Percentiles rank a stretch among this genome's conserved stretches.
Conservation (phyloP, 192 early-diverging fungal genomes). For the Backusella circina region DNA sequence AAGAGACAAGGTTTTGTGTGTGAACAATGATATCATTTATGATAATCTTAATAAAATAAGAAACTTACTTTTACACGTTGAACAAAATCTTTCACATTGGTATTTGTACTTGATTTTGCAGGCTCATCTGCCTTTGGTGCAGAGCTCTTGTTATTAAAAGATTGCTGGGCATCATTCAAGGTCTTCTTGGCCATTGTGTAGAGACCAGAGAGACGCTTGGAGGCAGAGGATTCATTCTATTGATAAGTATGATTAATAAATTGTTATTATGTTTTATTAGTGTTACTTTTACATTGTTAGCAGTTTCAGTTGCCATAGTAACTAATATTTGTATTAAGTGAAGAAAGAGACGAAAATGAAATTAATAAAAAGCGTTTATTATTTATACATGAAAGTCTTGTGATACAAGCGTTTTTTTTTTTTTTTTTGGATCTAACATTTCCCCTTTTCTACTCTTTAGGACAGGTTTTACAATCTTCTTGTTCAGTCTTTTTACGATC, state of each 20-base stretch:
- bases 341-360: not conserved
- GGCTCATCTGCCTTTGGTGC: not conserved
- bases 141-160: not conserved
- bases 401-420: not conserved
- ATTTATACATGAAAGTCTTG: not conserved
- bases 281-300: not conserved
- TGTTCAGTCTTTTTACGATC: slow-evolving; percentile 33
- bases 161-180: not conserved
- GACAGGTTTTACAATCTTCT: slow-evolving; percentile 16
- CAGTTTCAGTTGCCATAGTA: not conserved
- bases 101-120: not conserved
- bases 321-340: not conserved
- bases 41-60: not conserved
- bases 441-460: not conserved
- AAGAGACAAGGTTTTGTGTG: not conserved
- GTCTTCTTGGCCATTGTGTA: not conserved
- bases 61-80: not conserved
- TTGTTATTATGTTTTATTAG: not conserved
- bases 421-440: not conserved
- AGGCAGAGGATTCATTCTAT: not conserved
- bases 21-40: not conserved
- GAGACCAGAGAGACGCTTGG: not conserved
- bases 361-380: not conserved
- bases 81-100: slow-evolving; percentile 1
- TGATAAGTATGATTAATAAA: not conserved